phyloP scores from a whole-genome alignment of 2,329 filamentous ascomycete genomes.

The Fusarium coicis region DNA sequence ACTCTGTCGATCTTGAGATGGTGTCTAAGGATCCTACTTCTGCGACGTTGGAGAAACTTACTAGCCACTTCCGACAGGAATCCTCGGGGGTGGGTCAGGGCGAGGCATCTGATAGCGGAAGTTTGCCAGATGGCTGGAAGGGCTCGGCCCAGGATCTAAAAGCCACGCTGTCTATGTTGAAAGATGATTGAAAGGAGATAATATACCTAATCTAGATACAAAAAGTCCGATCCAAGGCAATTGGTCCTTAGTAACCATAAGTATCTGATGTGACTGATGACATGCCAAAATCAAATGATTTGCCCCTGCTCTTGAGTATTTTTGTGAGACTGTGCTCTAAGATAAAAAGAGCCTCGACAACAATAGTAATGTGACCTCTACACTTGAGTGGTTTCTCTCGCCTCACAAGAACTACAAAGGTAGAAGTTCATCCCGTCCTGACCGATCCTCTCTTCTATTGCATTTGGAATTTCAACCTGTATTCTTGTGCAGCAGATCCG shows the following conservation, averaged over 20 bases:
- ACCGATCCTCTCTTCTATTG: not conserved
- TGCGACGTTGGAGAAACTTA: not conserved
- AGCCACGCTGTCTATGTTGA: rapidly evolving
- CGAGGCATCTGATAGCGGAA: not conserved
- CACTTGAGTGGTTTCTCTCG: rapidly evolving
- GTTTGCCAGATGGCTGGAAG: not conserved
- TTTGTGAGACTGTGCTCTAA: not conserved
- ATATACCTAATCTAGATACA: too few species aligned
- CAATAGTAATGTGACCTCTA: not conserved
- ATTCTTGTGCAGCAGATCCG: too few species aligned
- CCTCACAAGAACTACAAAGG: not conserved
- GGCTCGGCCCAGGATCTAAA: not conserved
- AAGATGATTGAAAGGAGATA: too few species aligned
- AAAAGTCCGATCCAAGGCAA: too few species aligned
- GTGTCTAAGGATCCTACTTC: rapidly evolving
- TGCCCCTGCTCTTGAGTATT: not conserved
- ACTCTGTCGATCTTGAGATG: not conserved
- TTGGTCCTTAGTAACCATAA: too few species aligned
- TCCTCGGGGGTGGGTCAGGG: rapidly evolving
- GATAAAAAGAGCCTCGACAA: not conserved
- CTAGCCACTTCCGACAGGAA: not conserved
- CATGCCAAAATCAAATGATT: not conserved
- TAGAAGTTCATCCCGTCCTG: not conserved
- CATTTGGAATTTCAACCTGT: not conserved
- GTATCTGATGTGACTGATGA: not conserved